Percentiles rank a stretch among this genome's conserved stretches.
Evolutionary conservation across 306 rosid genomes (phyloP).

Genomic region (Pyrus communis): DNA sequence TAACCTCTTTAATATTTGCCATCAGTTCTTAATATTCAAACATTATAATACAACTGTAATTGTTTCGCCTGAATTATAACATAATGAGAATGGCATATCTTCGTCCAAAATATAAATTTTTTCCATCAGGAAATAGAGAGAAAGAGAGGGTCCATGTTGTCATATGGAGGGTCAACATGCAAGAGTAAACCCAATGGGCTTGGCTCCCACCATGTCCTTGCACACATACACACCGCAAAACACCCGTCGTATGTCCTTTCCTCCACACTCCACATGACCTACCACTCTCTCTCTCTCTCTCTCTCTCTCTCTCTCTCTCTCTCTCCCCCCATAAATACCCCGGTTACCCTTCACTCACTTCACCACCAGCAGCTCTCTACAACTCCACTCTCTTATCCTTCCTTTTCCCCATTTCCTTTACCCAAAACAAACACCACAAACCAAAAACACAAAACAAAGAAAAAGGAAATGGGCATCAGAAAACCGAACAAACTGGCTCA

Average conservation of each 20-base stretch:
- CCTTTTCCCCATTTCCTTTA: not conserved
- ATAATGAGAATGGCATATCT: not conserved
- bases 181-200: conserved; percentile 37
- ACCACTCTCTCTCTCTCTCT: conserved; percentile 7
- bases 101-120: not conserved
- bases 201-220: conserved; percentile 57
- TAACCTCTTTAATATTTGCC: too few species aligned
- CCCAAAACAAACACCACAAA: not conserved
- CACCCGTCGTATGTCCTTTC: conserved; percentile 57
- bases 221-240: conserved; percentile 40
- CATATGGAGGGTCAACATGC: conserved; percentile 33
- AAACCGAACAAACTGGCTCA: conserved; percentile 64
- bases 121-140: not conserved
- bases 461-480: conserved; percentile 49
- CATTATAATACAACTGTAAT: too few species aligned
- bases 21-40: too few species aligned
- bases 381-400: not conserved
- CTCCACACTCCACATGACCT: conserved; percentile 28
- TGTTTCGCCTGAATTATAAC: not conserved
- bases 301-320: conserved; percentile 8
- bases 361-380: conserved; percentile 6
- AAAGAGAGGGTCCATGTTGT: conserved; percentile 43
- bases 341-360: not conserved
- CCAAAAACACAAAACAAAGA: not conserved
- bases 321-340: conserved; percentile 45